A percentile compares a stretch with the other conserved stretches of the same genome.
Conservation (phyloP, 2,329 filamentous ascomycete genomes). For the Stagonosporopsis tanaceti region DNA sequence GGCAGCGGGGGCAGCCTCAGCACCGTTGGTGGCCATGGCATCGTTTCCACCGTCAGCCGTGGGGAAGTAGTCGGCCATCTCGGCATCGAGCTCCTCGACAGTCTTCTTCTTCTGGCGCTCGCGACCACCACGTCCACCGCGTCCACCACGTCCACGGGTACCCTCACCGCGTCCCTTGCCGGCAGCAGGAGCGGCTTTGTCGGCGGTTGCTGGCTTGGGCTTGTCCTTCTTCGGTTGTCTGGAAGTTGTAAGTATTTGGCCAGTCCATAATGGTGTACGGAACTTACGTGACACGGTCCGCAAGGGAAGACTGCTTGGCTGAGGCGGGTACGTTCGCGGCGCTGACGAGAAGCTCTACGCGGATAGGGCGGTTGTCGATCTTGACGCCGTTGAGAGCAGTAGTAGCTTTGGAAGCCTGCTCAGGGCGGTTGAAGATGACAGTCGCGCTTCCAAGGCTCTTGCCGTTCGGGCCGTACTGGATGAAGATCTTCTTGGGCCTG, state of each 20-base stretch:
- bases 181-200: conserved; percentile 67
- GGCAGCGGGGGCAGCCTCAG: conserved; percentile 54
- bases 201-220: conserved; percentile 76
- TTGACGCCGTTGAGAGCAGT: conserved; percentile 85
- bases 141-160: conserved; percentile 59
- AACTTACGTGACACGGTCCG: conserved; percentile 82
- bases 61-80: conserved; percentile 96
- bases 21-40: conserved; percentile 55
- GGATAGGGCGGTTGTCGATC: conserved; percentile 89
- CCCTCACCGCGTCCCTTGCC: conserved; percentile 53
- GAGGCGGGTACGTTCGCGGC: conserved; percentile 75
- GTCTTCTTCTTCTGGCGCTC: conserved; percentile 85
- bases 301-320: conserved; percentile 72
- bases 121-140: conserved; percentile 53
- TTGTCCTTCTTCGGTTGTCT: conserved; percentile 69
- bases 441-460: conserved; percentile 91
- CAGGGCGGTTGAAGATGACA: conserved; percentile 81
- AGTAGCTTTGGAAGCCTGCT: conserved; percentile 85
- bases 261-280: no score
- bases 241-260: conserved; percentile 17
- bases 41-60: conserved; percentile 54
- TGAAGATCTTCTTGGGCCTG: conserved; percentile 86
- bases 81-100: conserved; percentile 91
- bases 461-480: conserved; percentile 92
- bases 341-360: conserved; percentile 92